Conservation (phyloP, 1,284 basidiomycete species). For the Leccinum griseonigrum region DNA sequence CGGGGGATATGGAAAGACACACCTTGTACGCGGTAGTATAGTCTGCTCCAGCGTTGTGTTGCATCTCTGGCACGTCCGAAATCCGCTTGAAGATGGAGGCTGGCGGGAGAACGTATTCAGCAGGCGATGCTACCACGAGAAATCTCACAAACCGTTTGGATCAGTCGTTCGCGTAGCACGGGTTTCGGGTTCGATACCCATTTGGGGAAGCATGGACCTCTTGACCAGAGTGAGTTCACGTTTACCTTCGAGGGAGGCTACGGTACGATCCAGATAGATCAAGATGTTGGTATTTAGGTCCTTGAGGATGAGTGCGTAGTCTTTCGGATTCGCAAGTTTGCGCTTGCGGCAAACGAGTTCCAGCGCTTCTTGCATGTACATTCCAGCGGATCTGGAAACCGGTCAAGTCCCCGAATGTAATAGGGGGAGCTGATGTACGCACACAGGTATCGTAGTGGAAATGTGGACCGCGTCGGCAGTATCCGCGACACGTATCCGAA, state of each 20-base stretch:
- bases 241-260: conserved; percentile 87
- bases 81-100: conserved; percentile 90
- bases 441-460: conserved; percentile 88
- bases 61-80: conserved; percentile 70
- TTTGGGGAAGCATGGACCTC: conserved; percentile 67
- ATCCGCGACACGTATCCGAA: conserved; percentile 76
- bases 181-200: conserved; percentile 62
- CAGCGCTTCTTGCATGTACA: conserved; percentile 96
- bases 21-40: conserved; percentile 83
- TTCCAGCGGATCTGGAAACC: conserved; percentile 73
- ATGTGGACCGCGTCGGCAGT: conserved; percentile 78
- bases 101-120: conserved; percentile 31
- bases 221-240: conserved; percentile 84
- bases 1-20: conserved; percentile 14
- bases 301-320: conserved; percentile 81
- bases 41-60: conserved; percentile 55
- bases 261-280: conserved; percentile 93
- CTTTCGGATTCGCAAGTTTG: conserved; percentile 69
- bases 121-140: not conserved
- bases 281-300: conserved; percentile 66
- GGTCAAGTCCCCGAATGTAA: not conserved
- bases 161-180: conserved; percentile 72
- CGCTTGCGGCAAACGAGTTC: conserved; percentile 81
- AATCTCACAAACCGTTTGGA: conserved; percentile 72
- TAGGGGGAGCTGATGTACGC: conserved; percentile 32